Percentiles rank a stretch among this genome's conserved stretches.
phyloP scores from a whole-genome alignment of 495 filamentous ascomycete species.

The Aspergillus sclerotioniger region DNA sequence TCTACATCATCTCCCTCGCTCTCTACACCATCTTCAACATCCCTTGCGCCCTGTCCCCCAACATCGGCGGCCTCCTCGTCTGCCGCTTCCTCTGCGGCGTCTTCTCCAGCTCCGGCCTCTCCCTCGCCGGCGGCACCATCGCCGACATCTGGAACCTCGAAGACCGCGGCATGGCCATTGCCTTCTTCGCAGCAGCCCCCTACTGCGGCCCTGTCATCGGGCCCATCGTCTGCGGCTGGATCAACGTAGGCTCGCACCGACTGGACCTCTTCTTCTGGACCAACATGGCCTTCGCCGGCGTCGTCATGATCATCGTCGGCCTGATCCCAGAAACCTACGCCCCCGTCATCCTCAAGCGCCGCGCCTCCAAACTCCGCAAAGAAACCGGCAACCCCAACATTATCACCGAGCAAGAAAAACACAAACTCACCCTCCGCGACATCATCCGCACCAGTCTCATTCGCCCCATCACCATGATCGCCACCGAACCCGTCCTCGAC shows the following conservation, averaged over 20 bases:
- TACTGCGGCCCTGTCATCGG: conserved; percentile 56
- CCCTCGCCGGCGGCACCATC: conserved; percentile 60
- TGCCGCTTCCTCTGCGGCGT: conserved; percentile 58
- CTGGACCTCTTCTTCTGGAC: conserved; percentile 55
- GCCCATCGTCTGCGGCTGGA: conserved; percentile 58
- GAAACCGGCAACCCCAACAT: conserved; percentile 56
- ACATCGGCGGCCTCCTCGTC: conserved; percentile 53
- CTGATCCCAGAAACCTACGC: conserved; percentile 63
- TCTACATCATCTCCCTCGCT: conserved; percentile 52
- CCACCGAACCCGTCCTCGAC: conserved; percentile 55
- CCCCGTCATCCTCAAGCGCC: conserved; percentile 58
- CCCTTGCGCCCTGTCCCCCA: conserved; percentile 54
- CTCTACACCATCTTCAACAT: conserved; percentile 58
- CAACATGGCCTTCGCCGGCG: conserved; percentile 38
- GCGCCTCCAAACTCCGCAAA: conserved; percentile 51
- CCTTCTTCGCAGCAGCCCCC: conserved; percentile 53
- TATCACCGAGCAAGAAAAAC: conserved; percentile 48
- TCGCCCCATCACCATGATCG: conserved; percentile 35
- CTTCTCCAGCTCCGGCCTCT: conserved; percentile 59
- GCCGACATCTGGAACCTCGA: conserved; percentile 61
- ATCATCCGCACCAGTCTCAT: conserved; percentile 50
- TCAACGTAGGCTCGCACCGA: conserved; percentile 51
- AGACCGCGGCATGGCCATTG: conserved; percentile 60
- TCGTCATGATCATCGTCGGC: conserved; percentile 46
- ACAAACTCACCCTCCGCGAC: conserved; percentile 27